Conservation (phyloP, 257 asterid species). For the Sherardia arvensis region DNA sequence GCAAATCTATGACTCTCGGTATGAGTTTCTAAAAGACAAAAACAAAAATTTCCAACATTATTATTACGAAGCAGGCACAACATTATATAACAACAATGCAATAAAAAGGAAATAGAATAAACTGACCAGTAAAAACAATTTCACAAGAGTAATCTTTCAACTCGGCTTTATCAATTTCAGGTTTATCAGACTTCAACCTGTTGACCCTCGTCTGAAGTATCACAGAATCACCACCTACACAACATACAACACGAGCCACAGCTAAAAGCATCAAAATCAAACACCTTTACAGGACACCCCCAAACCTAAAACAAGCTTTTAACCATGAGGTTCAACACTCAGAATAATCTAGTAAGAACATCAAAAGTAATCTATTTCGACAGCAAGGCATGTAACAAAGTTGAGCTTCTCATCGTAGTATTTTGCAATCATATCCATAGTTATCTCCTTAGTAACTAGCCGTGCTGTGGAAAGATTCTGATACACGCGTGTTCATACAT, state of each 20-base stretch:
- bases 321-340: no score
- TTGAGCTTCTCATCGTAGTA: no score
- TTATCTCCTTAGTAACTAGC: no score
- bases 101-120: no score
- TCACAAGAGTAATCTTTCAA: conserved; percentile 80
- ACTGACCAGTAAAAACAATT: conserved; percentile 59
- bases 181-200: conserved; percentile 55
- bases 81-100: no score
- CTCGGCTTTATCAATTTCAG: conserved; percentile 31
- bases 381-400: no score
- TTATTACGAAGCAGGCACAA: no score
- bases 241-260: neutral
- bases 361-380: neutral
- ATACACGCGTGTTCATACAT: no score
- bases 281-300: neutral
- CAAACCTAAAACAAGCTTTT: neutral
- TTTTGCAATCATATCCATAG: no score
- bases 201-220: conserved; percentile 89
- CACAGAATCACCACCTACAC: conserved; percentile 81
- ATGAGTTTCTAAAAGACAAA: no score
- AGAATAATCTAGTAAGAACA: neutral
- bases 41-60: neutral
- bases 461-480: no score
- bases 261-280: neutral
- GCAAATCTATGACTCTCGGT: no score